These are phyloP conservation scores for Lactifluus echinatus DNA, from an alignment of 768 basidiomycete genomes.

Conservation along the genomic window DNA sequence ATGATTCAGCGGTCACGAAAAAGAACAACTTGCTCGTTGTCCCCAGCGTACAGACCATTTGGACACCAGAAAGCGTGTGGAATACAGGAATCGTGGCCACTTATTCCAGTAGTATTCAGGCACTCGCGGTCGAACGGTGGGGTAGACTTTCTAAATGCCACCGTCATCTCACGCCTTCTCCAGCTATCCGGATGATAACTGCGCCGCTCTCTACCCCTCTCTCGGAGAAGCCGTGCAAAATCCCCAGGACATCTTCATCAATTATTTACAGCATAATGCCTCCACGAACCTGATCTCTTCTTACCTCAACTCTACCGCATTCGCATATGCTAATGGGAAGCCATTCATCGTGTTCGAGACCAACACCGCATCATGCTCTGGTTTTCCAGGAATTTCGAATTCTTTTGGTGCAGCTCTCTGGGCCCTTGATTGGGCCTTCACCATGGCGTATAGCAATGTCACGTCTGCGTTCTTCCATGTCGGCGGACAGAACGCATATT, in stretches of 20 bases:
- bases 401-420: slow-evolving; percentile 46
- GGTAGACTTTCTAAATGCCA: neutral
- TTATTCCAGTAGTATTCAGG: slow-evolving; percentile 3
- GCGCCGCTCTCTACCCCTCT: slow-evolving; percentile 39
- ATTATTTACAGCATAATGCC: slow-evolving; percentile 53
- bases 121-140: slow-evolving; percentile 18
- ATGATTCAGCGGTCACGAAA: neutral
- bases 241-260: slow-evolving; percentile 42
- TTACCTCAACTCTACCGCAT: slow-evolving; percentile 42
- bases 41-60: slow-evolving; percentile 10
- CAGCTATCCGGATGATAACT: slow-evolving; percentile 59
- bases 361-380: slow-evolving; percentile 45
- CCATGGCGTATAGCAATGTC: slow-evolving; percentile 43
- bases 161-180: slow-evolving; percentile 8
- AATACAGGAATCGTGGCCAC: slow-evolving; percentile 10
- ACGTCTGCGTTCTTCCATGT: slow-evolving; percentile 39
- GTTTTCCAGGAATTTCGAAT: slow-evolving; percentile 49
- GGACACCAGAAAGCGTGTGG: slow-evolving; percentile 17
- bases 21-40: slow-evolving; percentile 15
- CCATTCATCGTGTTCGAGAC: slow-evolving; percentile 52
- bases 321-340: slow-evolving; percentile 31
- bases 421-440: slow-evolving; percentile 45
- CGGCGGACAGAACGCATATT: slow-evolving; percentile 56
- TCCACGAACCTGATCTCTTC: slow-evolving; percentile 40
- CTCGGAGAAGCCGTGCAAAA: slow-evolving; percentile 27